Evolutionary conservation across 2,329 filamentous ascomycete species (phyloP).

Genomic region (Aspergillus puulaauensis): DNA sequence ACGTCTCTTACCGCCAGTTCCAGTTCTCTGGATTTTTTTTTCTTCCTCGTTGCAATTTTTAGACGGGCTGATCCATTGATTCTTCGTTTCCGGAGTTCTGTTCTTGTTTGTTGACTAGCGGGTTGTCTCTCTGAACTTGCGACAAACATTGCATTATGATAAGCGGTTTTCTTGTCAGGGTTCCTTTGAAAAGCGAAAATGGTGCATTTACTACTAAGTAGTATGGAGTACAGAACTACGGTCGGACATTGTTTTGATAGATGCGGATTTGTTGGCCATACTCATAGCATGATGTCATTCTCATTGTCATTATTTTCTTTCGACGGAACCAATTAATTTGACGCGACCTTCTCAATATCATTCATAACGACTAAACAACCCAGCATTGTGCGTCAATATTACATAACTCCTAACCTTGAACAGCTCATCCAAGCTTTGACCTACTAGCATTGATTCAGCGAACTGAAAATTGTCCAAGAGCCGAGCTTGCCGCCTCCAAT

Average conservation of each 20-base stretch:
- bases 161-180: neutral
- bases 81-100: neutral
- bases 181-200: conserved; percentile 8
- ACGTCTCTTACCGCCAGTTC: neutral
- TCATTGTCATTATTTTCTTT: neutral
- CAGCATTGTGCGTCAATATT: neutral
- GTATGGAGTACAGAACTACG: conserved; percentile 10
- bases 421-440: neutral
- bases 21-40: neutral
- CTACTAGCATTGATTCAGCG: neutral
- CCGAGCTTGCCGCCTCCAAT: neutral
- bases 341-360: neutral
- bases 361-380: neutral
- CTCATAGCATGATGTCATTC: conserved; percentile 13
- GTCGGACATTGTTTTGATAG: conserved; percentile 12
- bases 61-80: conserved; percentile 6
- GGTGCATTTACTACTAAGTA: conserved; percentile 4
- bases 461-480: neutral
- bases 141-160: conserved; percentile 11
- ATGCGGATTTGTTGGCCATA: conserved; percentile 4
- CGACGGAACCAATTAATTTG: neutral
- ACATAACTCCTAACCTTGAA: neutral
- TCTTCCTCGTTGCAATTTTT: neutral
- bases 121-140: neutral
- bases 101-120: conserved; percentile 1